Evolutionary conservation across 1,139 yeast genomes (phyloP), one percentile per base, ranked within the genome.

Genomic region (Candida glucosophila): DNA sequence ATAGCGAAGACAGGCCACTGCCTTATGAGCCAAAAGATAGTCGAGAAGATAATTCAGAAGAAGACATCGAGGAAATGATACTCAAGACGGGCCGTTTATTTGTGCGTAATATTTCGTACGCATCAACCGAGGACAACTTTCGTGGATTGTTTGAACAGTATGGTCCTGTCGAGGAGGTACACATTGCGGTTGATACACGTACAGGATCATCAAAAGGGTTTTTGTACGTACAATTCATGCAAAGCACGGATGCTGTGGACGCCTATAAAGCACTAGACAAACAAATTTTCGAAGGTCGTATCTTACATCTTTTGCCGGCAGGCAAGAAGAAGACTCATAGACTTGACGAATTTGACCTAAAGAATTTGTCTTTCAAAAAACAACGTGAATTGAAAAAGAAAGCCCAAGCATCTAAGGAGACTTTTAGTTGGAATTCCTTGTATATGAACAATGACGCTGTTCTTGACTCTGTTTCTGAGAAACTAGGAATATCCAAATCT

Each of bases 401-500:
- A 45, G 79, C 77, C 13, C 83, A 77, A 40, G 97, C 98, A 1
- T 56, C 88, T 1, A 83, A 80, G 48, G 67, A 76, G 22, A 90
- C 83, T 43, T 90, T 90, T 53, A 77, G 90, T 43, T 90, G 99
- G 99, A 90, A 90, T 47, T 83, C 97, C 0, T 65, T 90, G 26
- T 90, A 74, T 47, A 73, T 92, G 79, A 90, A 82, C 45, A 76
- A 67, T 29, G 96, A 90, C 55, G 95, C 98, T 1, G 94, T 90
- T 10, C 60, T 92, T 54, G 90, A 83, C 26, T 78, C 93, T 24
- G 93, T 88, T 21, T 96, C 98, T 1, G 54, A 73, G 11, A 78
- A 78, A 41, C 57, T 92, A 55, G 97, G 97, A 5, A 66, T 92
- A 27, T 52, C 76, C 16, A 92, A 90, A 48, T 66, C 92, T 3